These are phyloP conservation scores for Podospora tetraspora DNA, from an alignment of 495 filamentous ascomycete species.

Conservation along the genomic window DNA sequence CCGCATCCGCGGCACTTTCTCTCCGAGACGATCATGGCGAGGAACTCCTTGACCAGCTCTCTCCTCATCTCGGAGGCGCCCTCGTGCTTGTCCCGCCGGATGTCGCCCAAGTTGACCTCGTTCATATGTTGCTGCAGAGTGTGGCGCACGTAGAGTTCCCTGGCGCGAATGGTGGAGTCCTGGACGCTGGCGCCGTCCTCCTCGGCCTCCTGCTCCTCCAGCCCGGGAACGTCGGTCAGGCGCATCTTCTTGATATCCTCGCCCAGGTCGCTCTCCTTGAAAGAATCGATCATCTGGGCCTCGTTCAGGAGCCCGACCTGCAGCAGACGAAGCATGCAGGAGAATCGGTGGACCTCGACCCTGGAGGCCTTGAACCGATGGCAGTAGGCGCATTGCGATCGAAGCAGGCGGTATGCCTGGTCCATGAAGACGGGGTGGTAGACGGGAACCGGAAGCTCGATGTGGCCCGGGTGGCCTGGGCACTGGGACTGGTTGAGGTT, in stretches of 20 bases:
- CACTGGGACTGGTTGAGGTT: constrained; percentile 70
- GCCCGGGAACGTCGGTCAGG: constrained; percentile 22
- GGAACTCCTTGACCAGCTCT: constrained; percentile 70
- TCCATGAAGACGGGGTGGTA: constrained; percentile 95
- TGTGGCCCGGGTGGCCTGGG: constrained; percentile 90
- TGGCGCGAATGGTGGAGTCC: constrained; percentile 53
- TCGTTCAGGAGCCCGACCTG: constrained; percentile 77
- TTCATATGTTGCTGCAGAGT: constrained; percentile 53
- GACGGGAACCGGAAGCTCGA: constrained; percentile 85
- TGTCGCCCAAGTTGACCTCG: constrained; percentile 45
- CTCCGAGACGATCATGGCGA: constrained; percentile 56
- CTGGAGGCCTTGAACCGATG: constrained; percentile 71
- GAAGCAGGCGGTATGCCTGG: constrained; percentile 75
- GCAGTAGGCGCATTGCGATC: constrained; percentile 86
- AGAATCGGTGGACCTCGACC: constrained; percentile 64
- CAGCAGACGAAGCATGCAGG: constrained; percentile 81
- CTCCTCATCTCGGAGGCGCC: constrained; percentile 70
- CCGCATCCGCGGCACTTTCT: constrained; percentile 69
- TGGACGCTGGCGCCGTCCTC: constrained; percentile 26
- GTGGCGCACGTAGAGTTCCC: constrained; percentile 65
- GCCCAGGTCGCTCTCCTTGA: constrained; percentile 46
- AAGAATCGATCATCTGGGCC: constrained; percentile 58
- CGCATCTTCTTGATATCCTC: constrained; percentile 18
- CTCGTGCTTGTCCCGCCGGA: constrained; percentile 68
- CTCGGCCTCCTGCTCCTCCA: constrained; percentile 25